Percentiles rank a stretch among this genome's conserved stretches.
These are phyloP conservation scores for Singerocomus inundabilis DNA, from an alignment of 1,284 basidiomycete genomes.

Conservation along the genomic window DNA sequence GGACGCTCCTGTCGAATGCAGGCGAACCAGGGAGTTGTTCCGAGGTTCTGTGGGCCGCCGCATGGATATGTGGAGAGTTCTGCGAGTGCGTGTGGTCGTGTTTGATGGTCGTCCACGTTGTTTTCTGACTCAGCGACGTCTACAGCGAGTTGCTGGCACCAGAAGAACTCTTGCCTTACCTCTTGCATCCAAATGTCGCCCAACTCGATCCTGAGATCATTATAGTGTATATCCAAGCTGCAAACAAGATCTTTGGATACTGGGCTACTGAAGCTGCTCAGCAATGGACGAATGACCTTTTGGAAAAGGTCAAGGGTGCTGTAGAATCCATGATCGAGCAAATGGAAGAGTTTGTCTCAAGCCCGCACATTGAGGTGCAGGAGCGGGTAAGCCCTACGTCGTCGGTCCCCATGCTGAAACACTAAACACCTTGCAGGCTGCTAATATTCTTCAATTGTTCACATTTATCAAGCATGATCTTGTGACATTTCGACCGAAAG, in stretches of 20 bases:
- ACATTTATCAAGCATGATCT: slow-evolving; percentile 81
- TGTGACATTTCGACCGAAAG: slow-evolving; percentile 51
- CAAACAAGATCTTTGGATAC: slow-evolving; percentile 83
- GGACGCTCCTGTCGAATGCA: slow-evolving; percentile 62
- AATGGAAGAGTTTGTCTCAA: slow-evolving; percentile 54
- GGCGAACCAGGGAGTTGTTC: slow-evolving; percentile 65
- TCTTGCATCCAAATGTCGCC: slow-evolving; percentile 59
- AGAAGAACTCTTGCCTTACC: slow-evolving; percentile 64
- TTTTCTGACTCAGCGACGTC: slow-evolving; percentile 6
- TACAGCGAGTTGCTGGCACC: slow-evolving; percentile 67
- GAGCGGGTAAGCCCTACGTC: slow-evolving; percentile 69
- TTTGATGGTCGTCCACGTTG: not conserved
- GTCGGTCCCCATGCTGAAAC: not conserved
- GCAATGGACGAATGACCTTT: slow-evolving; percentile 71
- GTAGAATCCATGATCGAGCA: slow-evolving; percentile 61
- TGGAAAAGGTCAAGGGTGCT: slow-evolving; percentile 58
- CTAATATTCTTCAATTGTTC: slow-evolving; percentile 79
- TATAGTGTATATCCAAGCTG: slow-evolving; percentile 79
- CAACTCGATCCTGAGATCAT: slow-evolving; percentile 62
- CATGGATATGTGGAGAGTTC: slow-evolving; percentile 96
- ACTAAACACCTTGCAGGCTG: slow-evolving; percentile 49
- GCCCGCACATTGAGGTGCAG: slow-evolving; percentile 82
- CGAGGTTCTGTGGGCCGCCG: slow-evolving; percentile 87
- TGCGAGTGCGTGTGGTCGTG: slow-evolving; percentile 53
- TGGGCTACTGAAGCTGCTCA: slow-evolving; percentile 78